Percentiles rank a stretch among this genome's conserved stretches.
Conservation (phyloP, 805 yeast genomes). For the Ogataea sp. region DNA sequence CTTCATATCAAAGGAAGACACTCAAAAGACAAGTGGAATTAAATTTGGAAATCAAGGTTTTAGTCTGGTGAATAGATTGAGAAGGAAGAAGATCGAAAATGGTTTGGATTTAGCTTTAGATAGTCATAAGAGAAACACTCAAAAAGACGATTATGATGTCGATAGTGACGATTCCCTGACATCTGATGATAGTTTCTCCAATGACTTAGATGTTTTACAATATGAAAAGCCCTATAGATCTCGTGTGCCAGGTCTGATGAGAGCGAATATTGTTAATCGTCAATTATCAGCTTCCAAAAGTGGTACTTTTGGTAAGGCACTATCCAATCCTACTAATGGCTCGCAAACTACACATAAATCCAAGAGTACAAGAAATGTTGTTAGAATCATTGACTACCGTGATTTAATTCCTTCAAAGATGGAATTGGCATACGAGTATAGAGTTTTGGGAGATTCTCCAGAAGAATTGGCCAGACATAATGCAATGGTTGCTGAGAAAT, state of each 20-base stretch:
- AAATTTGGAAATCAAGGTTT: conserved; percentile 50
- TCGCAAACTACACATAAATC: conserved; percentile 19
- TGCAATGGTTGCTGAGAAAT: conserved; percentile 56
- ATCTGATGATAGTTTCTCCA: conserved; percentile 53
- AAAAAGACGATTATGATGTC: conserved; percentile 9
- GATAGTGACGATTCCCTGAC: conserved; percentile 19
- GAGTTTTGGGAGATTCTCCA: conserved; percentile 56
- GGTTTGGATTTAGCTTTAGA: conserved; percentile 10
- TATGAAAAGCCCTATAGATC: conserved; percentile 46
- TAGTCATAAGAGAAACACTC: too few species aligned
- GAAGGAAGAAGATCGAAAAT: conserved; percentile 17
- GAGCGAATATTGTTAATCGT: conserved; percentile 19
- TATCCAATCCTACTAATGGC: conserved; percentile 31
- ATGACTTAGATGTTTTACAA: conserved; percentile 60
- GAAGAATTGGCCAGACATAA: conserved; percentile 62
- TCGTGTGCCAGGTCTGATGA: conserved; percentile 43
- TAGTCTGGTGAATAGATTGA: conserved; percentile 26
- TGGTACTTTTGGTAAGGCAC: conserved; percentile 9
- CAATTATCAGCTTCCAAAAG: conserved; percentile 11
- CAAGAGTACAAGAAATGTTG: conserved; percentile 38
- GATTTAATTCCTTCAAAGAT: conserved; percentile 68
- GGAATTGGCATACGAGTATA: conserved; percentile 61
- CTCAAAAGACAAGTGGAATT: conserved; percentile 31
- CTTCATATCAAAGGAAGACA: conserved; percentile 51
- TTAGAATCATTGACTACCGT: conserved; percentile 55